Evolutionary conservation across 352 stramenopile species (phyloP).

Genomic region (Phytopythium chamaehyphon): DNA sequence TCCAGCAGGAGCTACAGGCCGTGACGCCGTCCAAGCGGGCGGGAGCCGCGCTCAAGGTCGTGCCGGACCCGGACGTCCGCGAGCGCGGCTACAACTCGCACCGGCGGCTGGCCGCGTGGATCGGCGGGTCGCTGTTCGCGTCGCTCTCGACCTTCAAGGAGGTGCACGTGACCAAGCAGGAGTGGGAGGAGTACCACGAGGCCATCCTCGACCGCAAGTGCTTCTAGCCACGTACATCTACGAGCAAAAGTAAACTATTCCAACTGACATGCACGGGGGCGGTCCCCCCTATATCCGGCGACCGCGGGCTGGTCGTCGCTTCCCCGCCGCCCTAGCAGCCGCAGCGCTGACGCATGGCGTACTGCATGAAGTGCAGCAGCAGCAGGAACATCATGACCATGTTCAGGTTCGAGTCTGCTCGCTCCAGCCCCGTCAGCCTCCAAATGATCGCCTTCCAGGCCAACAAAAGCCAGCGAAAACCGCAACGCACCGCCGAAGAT

Average conservation of each 20-base stretch:
- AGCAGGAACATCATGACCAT: constrained; percentile 84
- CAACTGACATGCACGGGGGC: no score
- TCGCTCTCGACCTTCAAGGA: constrained; percentile 86
- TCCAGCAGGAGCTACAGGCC: constrained; percentile 59
- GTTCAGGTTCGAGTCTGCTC: constrained; percentile 76
- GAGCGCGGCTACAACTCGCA: constrained; percentile 88
- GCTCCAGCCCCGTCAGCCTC: background rate
- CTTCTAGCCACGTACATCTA: constrained; percentile 31
- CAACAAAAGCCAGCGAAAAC: background rate
- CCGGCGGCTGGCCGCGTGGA: constrained; percentile 81
- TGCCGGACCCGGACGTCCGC: constrained; percentile 72
- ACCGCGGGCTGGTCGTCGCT: background rate
- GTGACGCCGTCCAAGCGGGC: constrained; percentile 17
- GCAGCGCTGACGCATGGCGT: constrained; percentile 80
- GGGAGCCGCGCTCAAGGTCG: constrained; percentile 36
- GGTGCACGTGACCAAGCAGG: constrained; percentile 85
- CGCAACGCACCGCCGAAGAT: constrained; percentile 72
- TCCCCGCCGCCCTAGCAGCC: constrained; percentile 48
- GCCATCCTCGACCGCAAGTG: constrained; percentile 82
- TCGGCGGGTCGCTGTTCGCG: constrained; percentile 88
- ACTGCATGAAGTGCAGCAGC: constrained; percentile 85
- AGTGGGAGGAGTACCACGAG: constrained; percentile 89
- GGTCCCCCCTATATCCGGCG: background rate
- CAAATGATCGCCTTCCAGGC: background rate
- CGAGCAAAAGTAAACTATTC: no score